Conservation (phyloP, 129 eudicot species). For the Solidago caesia region DNA sequence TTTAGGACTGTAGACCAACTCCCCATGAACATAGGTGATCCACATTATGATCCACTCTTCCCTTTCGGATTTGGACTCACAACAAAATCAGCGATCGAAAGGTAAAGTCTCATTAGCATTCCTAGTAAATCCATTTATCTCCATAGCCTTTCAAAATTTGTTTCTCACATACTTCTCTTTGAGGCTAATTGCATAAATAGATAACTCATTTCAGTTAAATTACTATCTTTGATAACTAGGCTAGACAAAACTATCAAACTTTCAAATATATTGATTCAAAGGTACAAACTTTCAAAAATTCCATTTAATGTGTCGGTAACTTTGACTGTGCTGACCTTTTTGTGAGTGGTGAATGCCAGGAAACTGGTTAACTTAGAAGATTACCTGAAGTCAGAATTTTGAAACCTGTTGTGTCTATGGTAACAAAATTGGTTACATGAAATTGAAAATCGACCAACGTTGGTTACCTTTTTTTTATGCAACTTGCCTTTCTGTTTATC, state of each 20-base stretch:
- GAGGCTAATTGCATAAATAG: not conserved
- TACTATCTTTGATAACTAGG: not conserved
- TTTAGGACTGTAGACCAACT: constrained; percentile 63
- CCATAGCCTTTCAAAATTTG: not conserved
- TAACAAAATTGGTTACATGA: not conserved
- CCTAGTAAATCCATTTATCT: not conserved
- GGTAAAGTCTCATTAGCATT: constrained; percentile 17
- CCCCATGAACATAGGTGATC: constrained; percentile 65
- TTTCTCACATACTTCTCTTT: not conserved
- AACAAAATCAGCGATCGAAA: constrained; percentile 32
- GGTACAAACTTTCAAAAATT: not conserved
- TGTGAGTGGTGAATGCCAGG: not conserved
- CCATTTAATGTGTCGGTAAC: not conserved
- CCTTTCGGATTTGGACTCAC: constrained; percentile 60
- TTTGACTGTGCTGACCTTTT: not conserved
- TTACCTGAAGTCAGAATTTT: not conserved
- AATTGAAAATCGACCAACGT: not conserved
- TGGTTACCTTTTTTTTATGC: not conserved
- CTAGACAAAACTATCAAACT: not conserved
- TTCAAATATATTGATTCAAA: too few species aligned
- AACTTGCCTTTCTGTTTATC: not conserved
- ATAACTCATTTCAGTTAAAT: not conserved
- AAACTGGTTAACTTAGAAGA: not conserved
- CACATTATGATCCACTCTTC: constrained; percentile 59
- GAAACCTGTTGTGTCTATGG: not conserved